Evolutionary conservation across 176 grass and related monocot species (phyloP).

Genomic region (Chrysopogon serrulatus): DNA sequence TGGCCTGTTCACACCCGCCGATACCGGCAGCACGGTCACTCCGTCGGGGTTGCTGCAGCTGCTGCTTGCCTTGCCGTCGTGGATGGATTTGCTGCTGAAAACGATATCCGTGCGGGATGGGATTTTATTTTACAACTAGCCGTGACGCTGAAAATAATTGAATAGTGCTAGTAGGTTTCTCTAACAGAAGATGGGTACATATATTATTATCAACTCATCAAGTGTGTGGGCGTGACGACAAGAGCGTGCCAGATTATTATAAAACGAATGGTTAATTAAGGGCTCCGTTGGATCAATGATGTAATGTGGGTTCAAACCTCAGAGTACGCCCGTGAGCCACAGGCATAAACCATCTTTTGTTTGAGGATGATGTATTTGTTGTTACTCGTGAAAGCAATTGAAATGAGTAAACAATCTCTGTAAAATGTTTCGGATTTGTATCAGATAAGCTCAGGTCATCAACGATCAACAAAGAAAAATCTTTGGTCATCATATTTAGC

Average conservation of each 20-base stretch:
- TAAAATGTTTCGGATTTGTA: not conserved
- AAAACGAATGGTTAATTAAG: not conserved
- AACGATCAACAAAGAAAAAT: not conserved
- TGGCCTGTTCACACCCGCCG: not conserved
- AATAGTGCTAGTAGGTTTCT: no score
- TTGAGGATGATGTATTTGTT: no score
- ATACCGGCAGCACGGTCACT: not conserved
- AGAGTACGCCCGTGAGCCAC: not conserved
- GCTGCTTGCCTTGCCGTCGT: no score
- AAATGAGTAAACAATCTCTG: not conserved
- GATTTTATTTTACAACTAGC: no score
- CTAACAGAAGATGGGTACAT: no score
- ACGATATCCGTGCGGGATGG: no score
- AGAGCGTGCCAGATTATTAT: no score
- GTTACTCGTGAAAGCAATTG: not conserved
- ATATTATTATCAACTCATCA: no score
- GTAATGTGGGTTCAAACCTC: no score
- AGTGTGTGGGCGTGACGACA: no score
- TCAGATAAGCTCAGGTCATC: not conserved
- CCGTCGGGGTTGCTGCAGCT: not conserved
- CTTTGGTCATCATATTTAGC: not conserved
- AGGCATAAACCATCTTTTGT: not conserved
- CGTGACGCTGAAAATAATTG: not conserved
- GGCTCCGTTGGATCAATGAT: not conserved
- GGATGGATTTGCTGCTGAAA: no score